Base-by-base conservation (phyloP, 345 rosid genomes). In the Chamaenerion angustifolium region DNA sequence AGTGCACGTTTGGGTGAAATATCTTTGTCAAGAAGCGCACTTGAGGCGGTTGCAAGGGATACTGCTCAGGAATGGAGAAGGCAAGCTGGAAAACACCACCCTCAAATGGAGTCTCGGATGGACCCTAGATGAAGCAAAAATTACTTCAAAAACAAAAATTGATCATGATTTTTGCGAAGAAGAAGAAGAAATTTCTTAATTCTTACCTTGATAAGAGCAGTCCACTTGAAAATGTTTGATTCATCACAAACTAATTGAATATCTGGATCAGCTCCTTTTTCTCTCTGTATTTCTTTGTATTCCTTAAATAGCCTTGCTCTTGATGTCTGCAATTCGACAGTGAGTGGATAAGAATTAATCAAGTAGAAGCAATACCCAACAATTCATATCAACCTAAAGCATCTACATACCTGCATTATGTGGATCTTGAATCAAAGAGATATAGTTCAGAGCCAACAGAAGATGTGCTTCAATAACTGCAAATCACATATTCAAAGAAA, bases 21-120 rank as follows among this genome's bases (percentile, higher is more conserved):
- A 88, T 93, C 68, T 93, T 93, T 10, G 99, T 82, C 72, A 87
- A 71, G 74, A 88, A 93, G 44, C 95, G 83, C 16, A 92, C 99
- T 88, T 88, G 99, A 46, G 99, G 99, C 60, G 99, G 99, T 56
- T 93, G 96, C 59, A 93, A 49, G 56, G 96, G 99, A 65, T 93
- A 93, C 43, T 79, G 95, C 62, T 88, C 99, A 16, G 99, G 99
- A 58, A 88, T 94, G 58, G 96, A 72, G 62, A 88, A 82, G 9
- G 87, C 90, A 50, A 88, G 96, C 73, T 93, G 95, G 76, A 93
- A 93, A 12, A 88, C 83, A 43, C 99, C 95, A 12, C 96, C 96
- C 63, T 93, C 99, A 51, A 66, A 93, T 44, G 99, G 99, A 48
- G 99, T 93, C 78, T 93, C 99, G 0, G 95, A 82, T 25, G 99